Evolutionary conservation across 139 green algal species (phyloP).

Genomic region (Chlorella sp.): DNA sequence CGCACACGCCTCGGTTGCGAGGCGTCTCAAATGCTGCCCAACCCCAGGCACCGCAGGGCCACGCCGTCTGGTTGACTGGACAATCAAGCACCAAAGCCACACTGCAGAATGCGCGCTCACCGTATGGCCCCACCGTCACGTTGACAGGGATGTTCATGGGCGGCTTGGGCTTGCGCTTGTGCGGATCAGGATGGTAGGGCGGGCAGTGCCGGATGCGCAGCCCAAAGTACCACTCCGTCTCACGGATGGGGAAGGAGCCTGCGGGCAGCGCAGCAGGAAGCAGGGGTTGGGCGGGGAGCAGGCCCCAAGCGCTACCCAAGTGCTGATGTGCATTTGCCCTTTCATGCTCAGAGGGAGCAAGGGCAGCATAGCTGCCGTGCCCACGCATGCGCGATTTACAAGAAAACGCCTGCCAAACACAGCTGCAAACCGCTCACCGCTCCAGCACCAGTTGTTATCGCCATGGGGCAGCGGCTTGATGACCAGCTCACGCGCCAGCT

Average conservation of each 20-base stretch:
- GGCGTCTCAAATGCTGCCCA: no score
- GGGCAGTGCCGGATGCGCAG: constrained; percentile 61
- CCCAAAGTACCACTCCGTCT: constrained; percentile 81
- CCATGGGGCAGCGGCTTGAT: constrained; percentile 60
- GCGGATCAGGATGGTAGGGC: no score
- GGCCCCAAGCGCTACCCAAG: no score
- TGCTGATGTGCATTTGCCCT: no score
- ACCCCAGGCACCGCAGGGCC: no score
- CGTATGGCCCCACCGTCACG: constrained; percentile 79
- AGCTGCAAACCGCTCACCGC: constrained; percentile 44
- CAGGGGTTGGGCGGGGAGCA: background rate
- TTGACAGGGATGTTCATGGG: constrained; percentile 90
- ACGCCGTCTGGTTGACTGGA: no score
- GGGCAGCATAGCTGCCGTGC: background rate
- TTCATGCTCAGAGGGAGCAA: no score
- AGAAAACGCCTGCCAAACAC: no score
- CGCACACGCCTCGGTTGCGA: no score
- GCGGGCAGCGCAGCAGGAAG: background rate
- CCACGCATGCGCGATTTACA: no score
- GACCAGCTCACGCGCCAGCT: constrained; percentile 65
- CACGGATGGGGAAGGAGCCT: constrained; percentile 68
- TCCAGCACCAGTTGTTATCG: constrained; percentile 62
- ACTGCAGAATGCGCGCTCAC: constrained; percentile 9
- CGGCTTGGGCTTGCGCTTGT: constrained; percentile 23
- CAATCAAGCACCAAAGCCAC: no score